Evolutionary conservation across 2,329 filamentous ascomycete genomes (phyloP).

Genomic region (Trichoderma semiorbis): DNA sequence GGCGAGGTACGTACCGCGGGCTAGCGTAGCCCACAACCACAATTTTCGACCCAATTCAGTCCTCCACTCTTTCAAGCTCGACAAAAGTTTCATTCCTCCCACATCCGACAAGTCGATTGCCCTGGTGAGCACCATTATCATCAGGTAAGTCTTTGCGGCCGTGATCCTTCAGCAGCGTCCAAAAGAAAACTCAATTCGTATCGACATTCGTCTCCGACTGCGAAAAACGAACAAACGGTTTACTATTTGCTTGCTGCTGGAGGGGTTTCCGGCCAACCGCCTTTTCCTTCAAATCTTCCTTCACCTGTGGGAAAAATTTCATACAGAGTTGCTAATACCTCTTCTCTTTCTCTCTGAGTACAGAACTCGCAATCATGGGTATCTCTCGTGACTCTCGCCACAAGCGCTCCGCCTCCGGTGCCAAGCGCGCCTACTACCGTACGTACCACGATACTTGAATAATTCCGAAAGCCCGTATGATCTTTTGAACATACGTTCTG

Average conservation of each 20-base stretch:
- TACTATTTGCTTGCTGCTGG: conserved; percentile 20
- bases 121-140: conserved; percentile 46
- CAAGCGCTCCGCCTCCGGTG: conserved; percentile 99
- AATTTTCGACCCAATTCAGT: conserved; percentile 36
- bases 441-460: conserved; percentile 44
- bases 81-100: conserved; percentile 38
- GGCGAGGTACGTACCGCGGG: conserved; percentile 32
- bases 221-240: background rate
- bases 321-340: conserved; percentile 1
- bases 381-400: conserved; percentile 99
- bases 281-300: conserved; percentile 12
- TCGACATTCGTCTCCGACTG: background rate
- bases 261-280: background rate
- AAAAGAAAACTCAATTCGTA: background rate
- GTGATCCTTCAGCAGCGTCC: background rate
- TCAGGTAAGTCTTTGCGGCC: conserved; percentile 42
- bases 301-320: conserved; percentile 24
- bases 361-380: conserved; percentile 88
- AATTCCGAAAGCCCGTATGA: conserved; percentile 65
- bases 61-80: conserved; percentile 29
- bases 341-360: background rate
- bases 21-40: conserved; percentile 41
- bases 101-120: conserved; percentile 45
- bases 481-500: conserved; percentile 62
- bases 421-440: conserved; percentile 93